These are phyloP conservation scores for Nitzschia palea DNA, from an alignment of 108 stramenopile genomes.

Conservation along the genomic window DNA sequence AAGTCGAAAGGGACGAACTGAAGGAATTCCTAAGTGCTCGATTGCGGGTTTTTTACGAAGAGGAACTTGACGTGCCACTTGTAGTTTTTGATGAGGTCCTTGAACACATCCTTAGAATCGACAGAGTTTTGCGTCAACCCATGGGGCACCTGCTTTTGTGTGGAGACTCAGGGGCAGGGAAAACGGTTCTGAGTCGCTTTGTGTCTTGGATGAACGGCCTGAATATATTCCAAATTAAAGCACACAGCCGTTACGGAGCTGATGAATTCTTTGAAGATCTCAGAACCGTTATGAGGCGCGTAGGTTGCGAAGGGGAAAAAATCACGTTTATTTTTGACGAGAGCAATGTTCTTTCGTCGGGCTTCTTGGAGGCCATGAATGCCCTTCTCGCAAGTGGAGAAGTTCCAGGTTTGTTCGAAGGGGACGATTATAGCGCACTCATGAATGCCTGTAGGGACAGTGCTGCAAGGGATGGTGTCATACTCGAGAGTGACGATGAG, in stretches of 20 bases:
- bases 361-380: constrained; percentile 99
- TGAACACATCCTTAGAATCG: constrained; percentile 89
- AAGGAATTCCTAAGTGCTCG: constrained; percentile 87
- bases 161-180: constrained; percentile 97
- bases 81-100: constrained; percentile 98
- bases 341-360: constrained; percentile 86
- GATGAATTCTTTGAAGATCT: constrained; percentile 98
- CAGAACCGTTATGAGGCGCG: constrained; percentile 88
- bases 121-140: constrained; percentile 86
- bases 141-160: constrained; percentile 92
- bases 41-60: constrained; percentile 96
- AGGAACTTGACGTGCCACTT: constrained; percentile 95
- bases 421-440: constrained; percentile 92
- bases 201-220: constrained; percentile 98
- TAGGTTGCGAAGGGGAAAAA: constrained; percentile 96
- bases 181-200: constrained; percentile 59
- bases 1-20: constrained; percentile 79
- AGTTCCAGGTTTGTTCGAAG: constrained; percentile 99
- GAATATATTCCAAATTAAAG: constrained; percentile 94
- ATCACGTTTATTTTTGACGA: constrained; percentile 99
- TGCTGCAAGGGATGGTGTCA: constrained; percentile 77
- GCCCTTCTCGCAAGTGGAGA: constrained; percentile 98
- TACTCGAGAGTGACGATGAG: constrained; percentile 94
- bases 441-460: constrained; percentile 92
- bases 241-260: constrained; percentile 86